Base-by-base conservation (phyloP, 2,329 filamentous ascomycete species). In the Fusarium marasasianum region DNA sequence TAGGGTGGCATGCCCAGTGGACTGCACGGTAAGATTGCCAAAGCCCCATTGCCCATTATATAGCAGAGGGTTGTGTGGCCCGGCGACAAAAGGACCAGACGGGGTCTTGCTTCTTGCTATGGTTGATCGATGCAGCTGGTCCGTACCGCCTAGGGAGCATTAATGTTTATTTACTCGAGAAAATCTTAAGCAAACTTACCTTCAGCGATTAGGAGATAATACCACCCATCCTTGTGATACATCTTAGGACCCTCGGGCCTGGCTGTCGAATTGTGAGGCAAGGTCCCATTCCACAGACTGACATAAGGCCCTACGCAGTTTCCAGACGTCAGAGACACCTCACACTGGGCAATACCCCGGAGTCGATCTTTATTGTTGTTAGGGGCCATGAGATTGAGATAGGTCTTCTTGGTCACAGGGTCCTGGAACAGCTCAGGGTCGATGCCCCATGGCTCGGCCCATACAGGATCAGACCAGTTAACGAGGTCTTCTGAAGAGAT, bases 81-180 rank as follows among this genome's bases (percentile, higher is more conserved):
- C 48, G 7, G 31, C 31, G 22, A 35, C 4, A 24, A 53, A 53
- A 4, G 48, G 48, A 10, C 48, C 48, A 15, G 31, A 53, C 0
- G 48, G 31, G 17, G 31, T 53, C 48, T 53, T 26, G 8, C 22
- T 53, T 37, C 31, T 53, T 20, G 48, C 48, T 4, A 53, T 53
- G 9, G n/a, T 53, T 9, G 31, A 37, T 26, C 31, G 31, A 26
- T 53, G 48, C 6, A 53, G 31, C 6, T 53, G 31, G 20, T 53
- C 48, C n/a, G 48, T 20, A 11, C 48, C 48, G 1, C 48, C 48
- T 51, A 10, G 0, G 12, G 17, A 24, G 8, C 8, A 24, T 51
- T 24, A 51, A 9, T 6, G 12, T 6, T 33, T 13, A 6, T 0
- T 7, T 18, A 15, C 0, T 24, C 1, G 8, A 33, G 33, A 8